Evolutionary conservation across 1,284 basidiomycete genomes (phyloP), one percentile per base, ranked within the genome.

Genomic region (Xanthoconium separans): DNA sequence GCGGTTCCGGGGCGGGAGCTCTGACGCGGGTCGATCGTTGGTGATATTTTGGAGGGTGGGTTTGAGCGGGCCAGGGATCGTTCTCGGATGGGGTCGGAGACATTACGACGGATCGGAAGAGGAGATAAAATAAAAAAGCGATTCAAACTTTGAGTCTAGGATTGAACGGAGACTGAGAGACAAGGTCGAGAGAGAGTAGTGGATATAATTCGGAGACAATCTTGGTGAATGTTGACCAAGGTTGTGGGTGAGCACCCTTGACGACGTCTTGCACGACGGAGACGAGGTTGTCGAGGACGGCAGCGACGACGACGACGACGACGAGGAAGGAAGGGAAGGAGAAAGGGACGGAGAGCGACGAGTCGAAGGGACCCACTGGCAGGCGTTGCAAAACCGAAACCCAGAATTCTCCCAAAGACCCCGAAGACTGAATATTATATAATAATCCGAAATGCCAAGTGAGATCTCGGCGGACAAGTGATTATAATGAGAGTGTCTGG

Each of bases 21-120:
- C 55, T 65, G 51, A 53, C 69, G 59, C 10, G 16, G 27, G 69
- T 70, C 55, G 68, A 60, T 57, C 62, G 53, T 39, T 59, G 54
- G 46, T 61, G 44, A 13, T 59, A 34, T 52, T 62, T 60, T 47
- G 65, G 56, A 22, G 73, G 68, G 31, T 69, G 47, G 0, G 77
- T 79, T 63, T 62, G 69, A 18, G 58, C 53, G 27, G 80, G 77
- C 72, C 73, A 75, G 54, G 68, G 70, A 58, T 73, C 60, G 63
- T 64, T 18, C 16, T 34, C 54, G 34, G 61, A 66, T 33, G 66
- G 66, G 51, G 61, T 58, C 31, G 64, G 56, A 47, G 69, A 54
- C 77, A 79, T 78, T 69, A 60, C 42, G 47, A 45, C 29, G 57
- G 56, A 62, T 57, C 60, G 57, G 54, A 53, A 51, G 51, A 54